Evolutionary conservation across 768 basidiomycete species (phyloP), one percentile per base, ranked within the genome.

Genomic region (Trametopsis cervina): DNA sequence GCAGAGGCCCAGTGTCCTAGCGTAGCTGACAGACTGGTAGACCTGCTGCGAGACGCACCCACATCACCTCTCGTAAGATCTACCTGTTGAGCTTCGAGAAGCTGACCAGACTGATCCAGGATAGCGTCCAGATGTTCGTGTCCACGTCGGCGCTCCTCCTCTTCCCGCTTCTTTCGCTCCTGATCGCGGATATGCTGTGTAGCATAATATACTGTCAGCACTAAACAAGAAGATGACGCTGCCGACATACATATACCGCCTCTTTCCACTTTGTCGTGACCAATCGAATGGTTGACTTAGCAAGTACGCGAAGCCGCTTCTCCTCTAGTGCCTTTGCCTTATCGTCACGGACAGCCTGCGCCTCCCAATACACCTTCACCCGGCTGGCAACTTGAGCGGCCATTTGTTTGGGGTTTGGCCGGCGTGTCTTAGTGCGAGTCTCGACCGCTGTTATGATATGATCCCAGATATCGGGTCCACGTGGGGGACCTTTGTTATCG

Each of bases 81-180:
- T 1, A 76, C 72, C 40, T 86, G 82, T 58, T 95, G 94, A 1
- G 89, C 85, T 58, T 87, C 84, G 51, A 96, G 68, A 48, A 95
- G 80, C 41, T 85, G 82, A 0, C 88, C 88, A 27, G 90, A 94
- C 58, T 94, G 86, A 64, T 91, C 80, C 40, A 97, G 71, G 53
- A 97, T 89, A 3, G 85, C 89, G 62, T 94, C 88, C 18, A 97
- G 74, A 65, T 96, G 93, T 53, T 84, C 81, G 51, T 85, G 85
- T 0, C 93, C 90, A 4, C 82, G 73, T 25, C 79, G 74, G 53
- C 81, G 74, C 63, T 93, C 87, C 64, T 96, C 92, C 15, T 73
- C 83, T 59, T 88, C 86, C 11, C 71, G 68, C 44, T 70, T 73
- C 36, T 76, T 68, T 27, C 84, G 70, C 52, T 81, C 74, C 56